These are phyloP conservation scores for Phaeoacremonium minimum DNA, from an alignment of 2,329 filamentous ascomycete genomes.

Conservation along the genomic window DNA sequence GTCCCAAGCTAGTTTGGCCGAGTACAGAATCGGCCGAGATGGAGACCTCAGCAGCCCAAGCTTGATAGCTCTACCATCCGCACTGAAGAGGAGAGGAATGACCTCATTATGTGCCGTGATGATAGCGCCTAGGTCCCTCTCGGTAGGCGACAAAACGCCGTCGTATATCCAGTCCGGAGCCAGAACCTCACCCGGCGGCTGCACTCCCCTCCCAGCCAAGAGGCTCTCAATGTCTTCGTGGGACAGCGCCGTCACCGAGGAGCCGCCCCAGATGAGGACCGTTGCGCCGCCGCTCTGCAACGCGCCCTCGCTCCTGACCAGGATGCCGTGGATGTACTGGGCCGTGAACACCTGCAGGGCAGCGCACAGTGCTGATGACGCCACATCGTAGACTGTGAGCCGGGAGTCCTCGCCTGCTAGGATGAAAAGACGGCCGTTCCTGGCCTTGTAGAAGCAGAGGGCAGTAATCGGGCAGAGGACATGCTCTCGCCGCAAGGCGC, in stretches of 20 bases:
- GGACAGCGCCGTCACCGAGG: conserved; percentile 43
- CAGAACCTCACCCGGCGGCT: conserved; percentile 26
- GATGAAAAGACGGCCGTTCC: conserved; percentile 31
- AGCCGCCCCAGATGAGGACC: conserved; percentile 68
- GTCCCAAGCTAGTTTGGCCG: conserved; percentile 68
- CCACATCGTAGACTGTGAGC: conserved; percentile 47
- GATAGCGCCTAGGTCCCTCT: conserved; percentile 46
- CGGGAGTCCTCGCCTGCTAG: conserved; percentile 58
- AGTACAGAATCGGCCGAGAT: conserved; percentile 82
- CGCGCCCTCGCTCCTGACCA: conserved; percentile 25
- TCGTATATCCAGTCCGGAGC: conserved; percentile 77
- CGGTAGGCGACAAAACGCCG: conserved; percentile 47
- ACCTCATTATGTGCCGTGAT: conserved; percentile 88
- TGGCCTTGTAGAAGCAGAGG: conserved; percentile 43
- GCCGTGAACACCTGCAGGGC: conserved; percentile 53
- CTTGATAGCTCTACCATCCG: conserved; percentile 18
- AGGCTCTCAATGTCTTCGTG: conserved; percentile 26
- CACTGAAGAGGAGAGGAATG: conserved; percentile 40
- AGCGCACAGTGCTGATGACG: conserved; percentile 27
- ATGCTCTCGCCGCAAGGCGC: conserved; percentile 27
- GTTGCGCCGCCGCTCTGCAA: conserved; percentile 12
- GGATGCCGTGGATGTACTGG: conserved; percentile 73
- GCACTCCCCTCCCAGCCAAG: conserved; percentile 9
- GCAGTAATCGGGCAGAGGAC: conserved; percentile 56
- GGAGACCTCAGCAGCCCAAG: conserved; percentile 54